These are phyloP conservation scores for Blepharisma stoltei DNA, from an alignment of 73 alveolate genomes.

Conservation along the genomic window DNA sequence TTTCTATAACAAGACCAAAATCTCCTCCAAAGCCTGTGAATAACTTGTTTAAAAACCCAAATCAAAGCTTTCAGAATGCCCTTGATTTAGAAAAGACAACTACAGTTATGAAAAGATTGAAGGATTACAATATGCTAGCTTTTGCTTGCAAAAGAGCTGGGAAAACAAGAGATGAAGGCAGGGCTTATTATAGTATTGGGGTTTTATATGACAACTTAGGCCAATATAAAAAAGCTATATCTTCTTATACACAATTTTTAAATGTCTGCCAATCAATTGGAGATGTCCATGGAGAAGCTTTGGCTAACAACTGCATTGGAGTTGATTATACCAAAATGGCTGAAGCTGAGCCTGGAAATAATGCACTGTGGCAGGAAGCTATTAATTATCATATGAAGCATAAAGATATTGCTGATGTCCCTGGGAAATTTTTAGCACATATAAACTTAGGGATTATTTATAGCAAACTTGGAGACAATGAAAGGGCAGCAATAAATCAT, in stretches of 20 bases:
- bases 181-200: conserved; percentile 87
- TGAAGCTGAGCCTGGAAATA: conserved; percentile 11
- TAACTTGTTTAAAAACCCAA: neutral
- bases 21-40: conserved; percentile 32
- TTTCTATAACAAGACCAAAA: conserved; percentile 23
- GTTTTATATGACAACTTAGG: conserved; percentile 78
- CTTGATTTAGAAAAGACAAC: conserved; percentile 54
- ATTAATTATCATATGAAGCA: conserved; percentile 60
- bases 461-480: conserved; percentile 59
- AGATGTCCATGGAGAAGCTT: conserved; percentile 81
- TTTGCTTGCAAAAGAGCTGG: conserved; percentile 92
- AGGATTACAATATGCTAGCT: conserved; percentile 80
- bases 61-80: conserved; percentile 23
- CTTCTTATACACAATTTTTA: conserved; percentile 69
- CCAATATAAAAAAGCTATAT: conserved; percentile 64
- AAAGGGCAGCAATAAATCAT: conserved; percentile 60
- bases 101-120: conserved; percentile 64
- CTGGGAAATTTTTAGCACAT: conserved; percentile 72
- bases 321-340: conserved; percentile 73
- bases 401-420: conserved; percentile 72
- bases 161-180: conserved; percentile 86
- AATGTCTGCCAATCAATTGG: conserved; percentile 71
- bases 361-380: conserved; percentile 16
- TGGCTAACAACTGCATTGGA: conserved; percentile 89
- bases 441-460: conserved; percentile 64